Evolutionary conservation across 2,329 filamentous ascomycete species (phyloP).

Genomic region (Chaetothyriales sp.): DNA sequence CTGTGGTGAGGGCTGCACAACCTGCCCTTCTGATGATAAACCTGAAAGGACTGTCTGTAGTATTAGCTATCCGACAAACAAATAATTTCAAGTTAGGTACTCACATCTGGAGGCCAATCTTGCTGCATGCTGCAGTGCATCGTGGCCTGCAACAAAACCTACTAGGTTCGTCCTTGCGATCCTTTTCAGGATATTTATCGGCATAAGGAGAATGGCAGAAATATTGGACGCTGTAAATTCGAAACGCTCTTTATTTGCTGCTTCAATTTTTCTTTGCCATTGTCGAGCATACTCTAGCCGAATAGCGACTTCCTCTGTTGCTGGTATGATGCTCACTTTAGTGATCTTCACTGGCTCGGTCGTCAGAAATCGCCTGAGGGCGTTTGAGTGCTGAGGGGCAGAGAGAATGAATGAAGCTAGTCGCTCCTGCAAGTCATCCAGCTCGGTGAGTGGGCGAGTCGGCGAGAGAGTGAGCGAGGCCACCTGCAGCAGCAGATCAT

Average conservation of each 20-base stretch:
- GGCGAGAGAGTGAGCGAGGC: too few species aligned
- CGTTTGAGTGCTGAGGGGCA: not conserved
- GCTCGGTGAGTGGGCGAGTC: too few species aligned
- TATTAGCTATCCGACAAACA: not conserved
- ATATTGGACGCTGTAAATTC: not conserved
- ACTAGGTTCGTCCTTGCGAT: not conserved
- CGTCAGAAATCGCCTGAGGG: not conserved
- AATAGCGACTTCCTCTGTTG: not conserved
- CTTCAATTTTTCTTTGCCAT: not conserved
- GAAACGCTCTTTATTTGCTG: not conserved
- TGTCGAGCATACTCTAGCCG: not conserved
- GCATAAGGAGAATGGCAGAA: not conserved
- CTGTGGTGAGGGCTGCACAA: too few species aligned
- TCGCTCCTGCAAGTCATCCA: not conserved
- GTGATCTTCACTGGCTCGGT: not conserved
- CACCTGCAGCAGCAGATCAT: too few species aligned
- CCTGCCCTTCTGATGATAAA: not conserved
- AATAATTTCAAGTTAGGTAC: not conserved
- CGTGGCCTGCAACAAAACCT: not conserved
- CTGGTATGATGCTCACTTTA: not conserved
- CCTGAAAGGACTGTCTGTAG: not conserved
- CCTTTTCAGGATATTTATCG: not conserved
- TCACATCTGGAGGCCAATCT: not conserved
- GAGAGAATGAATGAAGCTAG: not conserved
- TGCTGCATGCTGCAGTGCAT: not conserved